Evolutionary conservation across 2,329 filamentous ascomycete genomes (phyloP).

Genomic region (Aschersonia sp.): DNA sequence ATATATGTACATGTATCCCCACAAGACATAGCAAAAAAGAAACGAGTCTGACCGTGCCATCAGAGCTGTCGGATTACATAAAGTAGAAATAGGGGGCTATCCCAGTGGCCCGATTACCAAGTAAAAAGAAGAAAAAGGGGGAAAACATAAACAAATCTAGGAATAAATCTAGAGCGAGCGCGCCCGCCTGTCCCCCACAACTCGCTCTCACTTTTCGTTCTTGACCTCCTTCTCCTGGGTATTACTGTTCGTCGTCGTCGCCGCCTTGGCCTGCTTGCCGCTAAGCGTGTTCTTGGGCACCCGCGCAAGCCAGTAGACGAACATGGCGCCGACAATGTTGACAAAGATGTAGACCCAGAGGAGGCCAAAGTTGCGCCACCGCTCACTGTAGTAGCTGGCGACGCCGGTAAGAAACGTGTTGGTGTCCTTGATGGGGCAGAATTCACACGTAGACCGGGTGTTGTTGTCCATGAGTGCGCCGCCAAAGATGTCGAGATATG

Average conservation of each 20-base stretch:
- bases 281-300: slow-evolving; percentile 30
- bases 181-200: not conserved
- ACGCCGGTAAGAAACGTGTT: slow-evolving; percentile 34
- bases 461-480: slow-evolving; percentile 37
- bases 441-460: slow-evolving; percentile 37
- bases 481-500: slow-evolving; percentile 31
- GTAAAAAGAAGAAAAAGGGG: too few species aligned
- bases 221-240: not conserved
- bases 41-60: too few species aligned
- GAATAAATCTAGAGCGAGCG: too few species aligned
- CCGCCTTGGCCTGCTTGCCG: slow-evolving; percentile 12
- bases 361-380: slow-evolving; percentile 57
- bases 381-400: slow-evolving; percentile 36
- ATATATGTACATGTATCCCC: too few species aligned
- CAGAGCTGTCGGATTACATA: too few species aligned
- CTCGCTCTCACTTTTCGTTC: not conserved
- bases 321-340: slow-evolving; percentile 39
- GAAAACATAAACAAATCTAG: too few species aligned
- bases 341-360: slow-evolving; percentile 44
- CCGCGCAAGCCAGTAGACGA: slow-evolving; percentile 39
- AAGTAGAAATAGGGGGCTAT: too few species aligned
- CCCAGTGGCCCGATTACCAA: too few species aligned
- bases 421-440: slow-evolving; percentile 35
- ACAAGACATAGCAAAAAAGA: too few species aligned
- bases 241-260: not conserved